Percentiles rank a stretch among this genome's conserved stretches.
These are phyloP conservation scores for Thymus mandschuricus DNA, from an alignment of 257 asterid genomes.

Conservation along the genomic window DNA sequence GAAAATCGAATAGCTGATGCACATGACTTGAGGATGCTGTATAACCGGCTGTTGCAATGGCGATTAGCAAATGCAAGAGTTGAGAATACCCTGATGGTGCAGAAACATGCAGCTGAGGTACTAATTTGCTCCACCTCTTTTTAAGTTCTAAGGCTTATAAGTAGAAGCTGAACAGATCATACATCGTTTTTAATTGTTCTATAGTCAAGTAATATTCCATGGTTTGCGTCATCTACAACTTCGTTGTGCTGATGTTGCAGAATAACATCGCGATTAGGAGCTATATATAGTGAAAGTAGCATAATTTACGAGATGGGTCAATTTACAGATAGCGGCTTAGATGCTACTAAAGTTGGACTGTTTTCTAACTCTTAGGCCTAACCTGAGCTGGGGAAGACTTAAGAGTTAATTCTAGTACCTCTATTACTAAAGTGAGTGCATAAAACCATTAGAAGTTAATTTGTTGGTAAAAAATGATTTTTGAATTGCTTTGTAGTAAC, in stretches of 20 bases:
- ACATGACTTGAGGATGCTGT: slow-evolving; percentile 67
- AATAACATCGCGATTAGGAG: slow-evolving; percentile 9
- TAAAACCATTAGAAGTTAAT: not conserved
- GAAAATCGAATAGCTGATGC: slow-evolving; percentile 69
- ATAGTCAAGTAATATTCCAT: slow-evolving; percentile 1
- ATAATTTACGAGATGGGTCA: not conserved
- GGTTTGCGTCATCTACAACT: slow-evolving; percentile 9
- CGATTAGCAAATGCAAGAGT: slow-evolving; percentile 69
- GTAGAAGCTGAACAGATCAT: slow-evolving; percentile 14
- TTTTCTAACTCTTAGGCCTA: slow-evolving; percentile 22
- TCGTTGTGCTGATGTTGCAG: slow-evolving; percentile 10
- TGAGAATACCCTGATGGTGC: slow-evolving; percentile 57
- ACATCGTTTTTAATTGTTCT: slow-evolving; percentile 4
- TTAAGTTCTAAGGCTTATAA: not conserved
- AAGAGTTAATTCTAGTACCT: slow-evolving; percentile 11
- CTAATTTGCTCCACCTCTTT: slow-evolving; percentile 17
- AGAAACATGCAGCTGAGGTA: slow-evolving; percentile 73
- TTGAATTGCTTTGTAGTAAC: not conserved
- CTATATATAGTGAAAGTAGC: slow-evolving; percentile 11
- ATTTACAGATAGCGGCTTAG: slow-evolving; percentile 5
- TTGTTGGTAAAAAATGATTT: not conserved
- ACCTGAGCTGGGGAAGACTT: slow-evolving; percentile 14
- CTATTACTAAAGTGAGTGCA: not conserved
- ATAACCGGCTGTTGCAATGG: slow-evolving; percentile 86
- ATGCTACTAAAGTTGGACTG: slow-evolving; percentile 15